Evolutionary conservation across 768 basidiomycete genomes (phyloP), one percentile per base, ranked within the genome.

Genomic region (Amanita brunnescens): DNA sequence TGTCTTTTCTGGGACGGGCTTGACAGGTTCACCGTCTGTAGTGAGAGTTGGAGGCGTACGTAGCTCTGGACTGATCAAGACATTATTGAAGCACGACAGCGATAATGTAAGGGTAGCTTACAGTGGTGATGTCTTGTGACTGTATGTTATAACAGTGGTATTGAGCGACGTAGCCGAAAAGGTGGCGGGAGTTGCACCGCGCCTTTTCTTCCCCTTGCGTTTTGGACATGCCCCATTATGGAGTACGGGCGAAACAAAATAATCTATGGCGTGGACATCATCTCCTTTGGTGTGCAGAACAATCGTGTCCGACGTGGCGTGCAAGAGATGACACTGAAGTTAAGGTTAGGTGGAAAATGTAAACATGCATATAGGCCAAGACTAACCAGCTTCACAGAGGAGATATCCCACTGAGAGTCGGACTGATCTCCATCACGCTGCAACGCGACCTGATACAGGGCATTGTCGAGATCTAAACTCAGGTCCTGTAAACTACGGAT

Each of bases 361-460:
- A 5, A 30, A 51, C 52, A 51, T 48, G 51, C 45, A 57, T 54
- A n/a, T n/a, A n/a, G 58, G 44, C 30, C 42, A 33, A 52, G 32
- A 69, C 73, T 56, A 54, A 85, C 82, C 49, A 73, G 72, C 66
- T 81, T 81, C 45, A 85, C 79, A 30, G 83, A 78, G 0, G 79
- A 80, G 41, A 79, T 64, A 59, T 75, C 74, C 75, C 79, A 83
- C 55, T 73, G 61, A 44, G 71, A 63, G 56, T 75, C 71, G 52
- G 73, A 56, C 34, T 57, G 57, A 51, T 73, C 72, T 18, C 62
- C 62, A 20, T 68, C 68, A 34, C 69, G 76, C 45, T 78, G 70
- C 56, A 91, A 69, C 40, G 89, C 85, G 41, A 91, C 66, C 67
- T 91, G 87, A 64, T 90, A 90, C 50, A 84, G 65, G 13, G 77